Base-by-base conservation (phyloP, 1,284 basidiomycete genomes). In the Sporisorium graminicola region DNA sequence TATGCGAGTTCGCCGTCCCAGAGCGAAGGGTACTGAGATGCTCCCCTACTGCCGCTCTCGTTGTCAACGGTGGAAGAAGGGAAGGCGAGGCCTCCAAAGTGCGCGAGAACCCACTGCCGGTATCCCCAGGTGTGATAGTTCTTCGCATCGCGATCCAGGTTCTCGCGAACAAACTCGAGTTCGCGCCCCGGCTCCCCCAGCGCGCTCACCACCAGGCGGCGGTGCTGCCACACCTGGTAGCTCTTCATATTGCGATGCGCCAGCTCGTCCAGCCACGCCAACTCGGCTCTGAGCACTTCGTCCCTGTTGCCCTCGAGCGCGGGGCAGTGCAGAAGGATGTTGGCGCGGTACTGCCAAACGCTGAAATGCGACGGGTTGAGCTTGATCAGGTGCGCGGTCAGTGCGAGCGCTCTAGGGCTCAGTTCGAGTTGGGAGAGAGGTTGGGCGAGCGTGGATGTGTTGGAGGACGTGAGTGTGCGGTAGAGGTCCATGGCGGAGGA, bases 1-100 rank as follows among this genome's bases (percentile, higher is more conserved):
- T 93, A 97, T 27, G 88, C 88, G 20, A 92, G 87, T 86, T 98
- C 96, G 14, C 88, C 89, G 0, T 83, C 86, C 95, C 95, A 98
- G 44, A 95, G 84, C 43, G 87, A 86, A 0, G 81, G 75, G 27
- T 67, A 76, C 22, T 51, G 12, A 1, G 49, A 58, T 7, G 69
- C 72, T 16, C 78, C 74, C 20, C 31, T 37, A 1, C 24, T 13
- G 8, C 42, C 50, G 22, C 37, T 31, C 16, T 29, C 22, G 26
- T 22, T 24, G 13, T 27, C 51, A 22, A 13, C 20, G n/a, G n/a
- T 6, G 37, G 16, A 22, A 14, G 42, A 18, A 9, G 59, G 20
- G 10, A 66, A 42, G 6, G 58, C 37, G 5, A 81, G 58, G 0
- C 81, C 82, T 8, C 78, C 83, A 53, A 83, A 85, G 53, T 82